Base-by-base conservation (phyloP, 352 stramenopile genomes). In the Blastocystis sp. region DNA sequence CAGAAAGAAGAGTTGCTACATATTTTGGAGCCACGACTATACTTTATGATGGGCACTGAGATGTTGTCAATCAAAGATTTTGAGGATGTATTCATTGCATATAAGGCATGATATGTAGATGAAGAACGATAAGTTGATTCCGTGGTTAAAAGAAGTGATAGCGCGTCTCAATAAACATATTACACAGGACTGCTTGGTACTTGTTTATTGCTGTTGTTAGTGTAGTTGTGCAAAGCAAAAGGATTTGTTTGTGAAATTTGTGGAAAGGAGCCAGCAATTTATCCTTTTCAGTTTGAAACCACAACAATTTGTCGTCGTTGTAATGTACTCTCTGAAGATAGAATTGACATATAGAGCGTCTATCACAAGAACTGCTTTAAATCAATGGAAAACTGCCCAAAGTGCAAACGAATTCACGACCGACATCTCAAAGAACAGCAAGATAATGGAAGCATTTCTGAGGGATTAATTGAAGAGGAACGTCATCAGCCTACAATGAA, bases 11-110 rank as follows among this genome's bases (percentile, higher is more conserved):
- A 77, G 45, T 45, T 84, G 56, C 34, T 84, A 5, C 54, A 45
- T 13, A 18, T 56, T 50, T 43, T 84, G 56, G 53, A 59, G 53
- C 73, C 73, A 55, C 73, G 73, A 20, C 41, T 84, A 37, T 84
- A 84, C 50, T 66, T 84, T 5, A 84, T 84, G 73, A 84, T 37
- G 20, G 73, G 73, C 20, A 84, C 73, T 20, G 73, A 84, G 29
- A 84, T 84, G 73, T 15, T 84, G 56, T 64, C 73, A 18, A 43
- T 84, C 43, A 84, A 84, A 43, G 73, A 84, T 45, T 84, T 84
- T 53, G 29, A 47, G 20, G 53, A 84, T 34, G 66, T 77, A 56
- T 39, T 26, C 20, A 5, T 8, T 47, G 43, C 20, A 53, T 6
- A 8, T n/a, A 5, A 18, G 0, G 3, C 18, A 8, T 77, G 66